Evolutionary conservation across 805 yeast species (phyloP).

Genomic region (Pichia ethanolica): DNA sequence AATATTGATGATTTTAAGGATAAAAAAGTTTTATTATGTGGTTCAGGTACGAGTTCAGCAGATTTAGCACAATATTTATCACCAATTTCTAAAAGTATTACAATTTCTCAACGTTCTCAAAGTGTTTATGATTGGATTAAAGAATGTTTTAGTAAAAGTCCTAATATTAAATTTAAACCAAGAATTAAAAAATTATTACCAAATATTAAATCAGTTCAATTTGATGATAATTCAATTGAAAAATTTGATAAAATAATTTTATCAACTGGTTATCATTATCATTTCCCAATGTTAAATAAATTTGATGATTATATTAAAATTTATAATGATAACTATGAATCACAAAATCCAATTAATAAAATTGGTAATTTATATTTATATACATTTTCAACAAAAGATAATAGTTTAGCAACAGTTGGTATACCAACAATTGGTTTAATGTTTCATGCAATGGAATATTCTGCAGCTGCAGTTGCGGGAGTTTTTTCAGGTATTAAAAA

Average conservation of each 20-base stretch:
- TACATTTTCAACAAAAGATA: conserved; percentile 36
- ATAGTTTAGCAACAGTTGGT: conserved; percentile 36
- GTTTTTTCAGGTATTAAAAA: conserved; percentile 38
- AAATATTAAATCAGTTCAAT: conserved; percentile 16
- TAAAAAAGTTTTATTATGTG: conserved; percentile 36
- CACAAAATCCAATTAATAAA: conserved; percentile 9
- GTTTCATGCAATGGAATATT: conserved; percentile 43
- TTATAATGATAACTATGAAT: conserved; percentile 2
- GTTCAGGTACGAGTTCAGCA: conserved; percentile 36
- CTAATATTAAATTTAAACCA: conserved; percentile 15
- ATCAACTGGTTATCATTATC: conserved; percentile 46
- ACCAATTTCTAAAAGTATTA: conserved; percentile 15
- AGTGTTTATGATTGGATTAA: conserved; percentile 17
- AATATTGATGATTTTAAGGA: conserved; percentile 33
- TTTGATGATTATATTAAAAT: conserved; percentile 10
- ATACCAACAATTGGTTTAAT: conserved; percentile 36
- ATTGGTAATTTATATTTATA: conserved; percentile 23
- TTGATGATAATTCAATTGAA: conserved; percentile 29
- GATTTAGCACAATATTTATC: conserved; percentile 35
- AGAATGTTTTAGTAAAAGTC: conserved; percentile 10
- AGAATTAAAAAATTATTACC: conserved; percentile 13
- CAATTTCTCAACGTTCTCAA: conserved; percentile 16
- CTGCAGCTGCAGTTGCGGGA: conserved; percentile 52
- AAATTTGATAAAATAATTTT: conserved; percentile 34
- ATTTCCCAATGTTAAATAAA: conserved; percentile 32